Evolutionary conservation across 106 monocot genomes (phyloP), one percentile per base, ranked within the genome.

Genomic region (Dactylorhiza incarnata): DNA sequence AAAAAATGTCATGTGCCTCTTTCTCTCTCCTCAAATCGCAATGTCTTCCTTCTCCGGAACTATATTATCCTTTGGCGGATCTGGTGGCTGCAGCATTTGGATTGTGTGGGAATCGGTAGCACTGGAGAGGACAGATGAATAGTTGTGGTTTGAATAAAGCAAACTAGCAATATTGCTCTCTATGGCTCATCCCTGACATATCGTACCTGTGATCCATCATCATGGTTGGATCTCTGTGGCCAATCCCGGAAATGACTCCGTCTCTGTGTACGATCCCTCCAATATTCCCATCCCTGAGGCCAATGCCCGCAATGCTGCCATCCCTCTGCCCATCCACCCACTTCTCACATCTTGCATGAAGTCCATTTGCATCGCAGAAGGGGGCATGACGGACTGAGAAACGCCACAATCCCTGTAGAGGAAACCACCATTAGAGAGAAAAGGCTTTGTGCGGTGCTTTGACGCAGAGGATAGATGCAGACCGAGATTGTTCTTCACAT

Each of bases 381-480:
- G 86, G 12, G 51, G 12, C 51, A 52, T 52, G 9, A 6, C 9
- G 4, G 51, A 52, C 7, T 84, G 78, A 2, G 68, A 66, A 9
- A 82, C 56, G 12, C 72, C 45, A n/a, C 79, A 66, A 0, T 78
- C 81, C 20, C 81, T 59, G 53, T 76, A 83, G 61, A 86, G 68
- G 56, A 80, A 88, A 3, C 50, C 51, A 6, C 51, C 51, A 52
- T 52, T 52, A 8, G 86, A 73, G 3, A 87, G 56, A 26, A 87
- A 54, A 6, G 51, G 78, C 77, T 94, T 94, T 16, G 91, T 72
- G 45, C 88, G 85, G 11, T 86, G 77, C 7, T 94, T 86, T 0
- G 16, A 80, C 74, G 12, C 77, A 9, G 93, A 80, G 86, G 90
- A 90, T 17, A 94, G 82, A 78, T 89, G 90, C 61, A 94, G 78